These are phyloP conservation scores for Pythium aristosporum DNA, from an alignment of 352 stramenopile genomes.

Conservation along the genomic window DNA sequence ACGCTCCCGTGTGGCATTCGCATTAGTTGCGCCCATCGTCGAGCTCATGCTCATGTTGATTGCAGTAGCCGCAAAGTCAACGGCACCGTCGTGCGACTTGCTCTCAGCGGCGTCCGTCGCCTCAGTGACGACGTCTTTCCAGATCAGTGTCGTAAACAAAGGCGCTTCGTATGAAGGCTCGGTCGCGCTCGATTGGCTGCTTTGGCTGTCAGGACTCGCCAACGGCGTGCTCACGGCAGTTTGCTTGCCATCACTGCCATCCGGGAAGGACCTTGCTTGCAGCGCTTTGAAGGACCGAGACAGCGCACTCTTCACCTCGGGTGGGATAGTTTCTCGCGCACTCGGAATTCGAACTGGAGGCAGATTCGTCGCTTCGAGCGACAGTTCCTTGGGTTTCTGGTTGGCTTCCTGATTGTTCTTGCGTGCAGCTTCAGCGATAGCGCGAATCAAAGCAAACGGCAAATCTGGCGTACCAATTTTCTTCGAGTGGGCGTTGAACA, in stretches of 20 bases:
- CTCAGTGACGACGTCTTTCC: constrained; percentile 71
- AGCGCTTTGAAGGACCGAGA: constrained; percentile 76
- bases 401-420: constrained; percentile 78
- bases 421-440: constrained; percentile 73
- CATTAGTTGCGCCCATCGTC: constrained; percentile 64
- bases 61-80: constrained; percentile 67
- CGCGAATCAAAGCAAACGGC: constrained; percentile 62
- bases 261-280: constrained; percentile 55
- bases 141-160: constrained; percentile 58
- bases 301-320: constrained; percentile 71
- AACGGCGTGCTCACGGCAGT: constrained; percentile 49
- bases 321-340: constrained; percentile 62
- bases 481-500: constrained; percentile 84
- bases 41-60: constrained; percentile 86
- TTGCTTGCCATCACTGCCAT: constrained; percentile 39
- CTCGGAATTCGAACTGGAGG: constrained; percentile 70
- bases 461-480: constrained; percentile 80
- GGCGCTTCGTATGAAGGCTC: constrained; percentile 48
- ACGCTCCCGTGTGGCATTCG: constrained; percentile 73
- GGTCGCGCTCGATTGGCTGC: constrained; percentile 40
- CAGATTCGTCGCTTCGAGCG: constrained; percentile 67
- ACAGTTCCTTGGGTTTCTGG: constrained; percentile 74
- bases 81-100: constrained; percentile 61
- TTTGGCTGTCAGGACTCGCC: constrained; percentile 58
- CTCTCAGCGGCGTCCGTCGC: constrained; percentile 47